Conservation (phyloP, 345 rosid genomes). For the Lumnitzera racemosa region DNA sequence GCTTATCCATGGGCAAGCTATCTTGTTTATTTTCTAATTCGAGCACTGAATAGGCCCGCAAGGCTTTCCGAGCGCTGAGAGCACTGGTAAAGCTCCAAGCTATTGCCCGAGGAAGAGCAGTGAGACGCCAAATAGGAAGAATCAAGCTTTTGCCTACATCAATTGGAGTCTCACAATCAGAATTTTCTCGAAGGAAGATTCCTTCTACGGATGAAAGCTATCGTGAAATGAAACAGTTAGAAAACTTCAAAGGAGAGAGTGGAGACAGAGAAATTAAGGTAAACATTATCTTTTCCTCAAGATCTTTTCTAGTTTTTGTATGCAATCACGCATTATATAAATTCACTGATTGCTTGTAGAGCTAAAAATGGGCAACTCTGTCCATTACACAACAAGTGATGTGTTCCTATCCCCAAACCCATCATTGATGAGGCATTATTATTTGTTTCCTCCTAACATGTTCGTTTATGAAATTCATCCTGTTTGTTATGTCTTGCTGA, state of each 20-base stretch:
- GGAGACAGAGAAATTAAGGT: slow-evolving; percentile 36
- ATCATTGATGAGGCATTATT: not conserved
- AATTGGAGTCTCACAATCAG: slow-evolving; percentile 16
- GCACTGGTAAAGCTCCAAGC: slow-evolving; percentile 91
- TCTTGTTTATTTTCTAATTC: slow-evolving; percentile 4
- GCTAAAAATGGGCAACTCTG: too few relatives aligned
- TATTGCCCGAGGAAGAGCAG: slow-evolving; percentile 64
- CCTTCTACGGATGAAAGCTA: slow-evolving; percentile 3
- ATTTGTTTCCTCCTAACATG: not conserved
- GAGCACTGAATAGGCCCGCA: slow-evolving; percentile 60
- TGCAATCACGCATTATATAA: not conserved
- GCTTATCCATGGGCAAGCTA: not conserved
- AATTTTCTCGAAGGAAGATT: slow-evolving; percentile 10
- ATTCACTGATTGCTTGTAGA: too few relatives aligned
- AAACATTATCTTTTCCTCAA: slow-evolving; percentile 6
- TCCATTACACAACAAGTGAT: too few relatives aligned
- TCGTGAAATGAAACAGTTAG: slow-evolving; percentile 19
- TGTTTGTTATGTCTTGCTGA: not conserved
- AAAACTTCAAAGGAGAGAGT: slow-evolving; percentile 24
- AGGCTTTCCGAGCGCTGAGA: slow-evolving; percentile 76
- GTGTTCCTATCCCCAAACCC: too few relatives aligned
- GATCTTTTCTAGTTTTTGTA: not conserved
- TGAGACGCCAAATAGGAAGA: slow-evolving; percentile 31
- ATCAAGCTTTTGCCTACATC: slow-evolving; percentile 8
- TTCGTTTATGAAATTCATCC: not conserved